phyloP scores from a whole-genome alignment of 371 early-diverging fungal species.

The Actinomucor elegans region DNA sequence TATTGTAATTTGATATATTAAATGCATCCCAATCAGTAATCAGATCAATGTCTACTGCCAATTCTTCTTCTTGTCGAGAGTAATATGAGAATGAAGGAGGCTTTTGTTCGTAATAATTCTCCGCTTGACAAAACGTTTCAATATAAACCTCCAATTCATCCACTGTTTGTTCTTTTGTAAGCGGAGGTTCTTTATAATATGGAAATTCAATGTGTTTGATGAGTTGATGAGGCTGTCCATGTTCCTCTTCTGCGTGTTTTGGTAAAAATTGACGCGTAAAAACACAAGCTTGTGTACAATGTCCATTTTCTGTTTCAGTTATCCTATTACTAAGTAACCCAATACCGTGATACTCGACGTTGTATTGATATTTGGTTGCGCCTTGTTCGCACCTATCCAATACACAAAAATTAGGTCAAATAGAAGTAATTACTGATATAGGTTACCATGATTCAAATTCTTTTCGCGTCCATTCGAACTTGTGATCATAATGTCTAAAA shows the following conservation, averaged over 20 bases:
- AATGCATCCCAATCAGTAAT: constrained; percentile 7
- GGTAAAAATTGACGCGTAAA: constrained; percentile 32
- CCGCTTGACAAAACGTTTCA: constrained; percentile 21
- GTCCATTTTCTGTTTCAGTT: constrained; percentile 51
- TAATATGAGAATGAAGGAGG: no score
- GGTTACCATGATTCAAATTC: constrained; percentile 80
- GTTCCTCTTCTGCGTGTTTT: neutral
- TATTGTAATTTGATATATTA: neutral
- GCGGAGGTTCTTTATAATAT: constrained; percentile 22
- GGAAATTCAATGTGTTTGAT: constrained; percentile 41
- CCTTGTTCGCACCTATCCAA: constrained; percentile 48
- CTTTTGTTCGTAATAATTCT: constrained; percentile 2
- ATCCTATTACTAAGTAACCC: constrained; percentile 52
- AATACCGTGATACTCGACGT: constrained; percentile 66
- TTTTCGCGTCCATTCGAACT: constrained; percentile 90
- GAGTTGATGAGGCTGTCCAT: constrained; percentile 21
- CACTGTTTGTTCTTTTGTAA: constrained; percentile 12
- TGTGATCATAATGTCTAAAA: constrained; percentile 86
- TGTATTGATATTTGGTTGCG: constrained; percentile 65
- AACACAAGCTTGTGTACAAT: constrained; percentile 81
- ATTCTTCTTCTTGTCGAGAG: constrained; percentile 17
- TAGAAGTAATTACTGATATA: no score
- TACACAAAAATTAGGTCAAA: no score
- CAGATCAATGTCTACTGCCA: constrained; percentile 1
- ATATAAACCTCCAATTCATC: constrained; percentile 23